Evolutionary conservation across 176 grass and related monocot genomes (phyloP), one percentile per base, ranked within the genome.

Genomic region (Aegilops speltoides): DNA sequence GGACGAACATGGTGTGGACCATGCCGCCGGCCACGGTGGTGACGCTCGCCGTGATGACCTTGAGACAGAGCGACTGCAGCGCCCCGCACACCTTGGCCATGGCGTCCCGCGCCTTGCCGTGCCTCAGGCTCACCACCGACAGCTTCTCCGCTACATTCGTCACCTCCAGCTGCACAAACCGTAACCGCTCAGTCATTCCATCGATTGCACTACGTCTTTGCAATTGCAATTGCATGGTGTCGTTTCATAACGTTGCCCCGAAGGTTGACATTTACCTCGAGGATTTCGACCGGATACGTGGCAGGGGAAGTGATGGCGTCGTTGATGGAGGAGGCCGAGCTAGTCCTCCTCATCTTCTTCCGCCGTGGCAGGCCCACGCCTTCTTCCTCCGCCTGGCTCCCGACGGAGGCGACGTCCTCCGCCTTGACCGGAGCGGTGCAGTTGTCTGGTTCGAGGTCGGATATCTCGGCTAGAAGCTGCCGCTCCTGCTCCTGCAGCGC

Each of bases 401-500:
- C 46, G 16, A 13, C 23, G 0, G 48, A 12, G 14, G 38, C 26
- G 26, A 6, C 11, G n/a, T 24, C 10, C 72, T 68, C 63, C 8
- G 24, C 0, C 71, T 82, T 59, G 33, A 59, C 31, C 2, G 19
- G 13, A 8, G 8, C 60, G 20, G 78, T 25, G 45, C 25, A 20
- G 45, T 8, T 23, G 11, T 9, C 7, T 13, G 85, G 38, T 60
- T 90, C 62, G 22, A 95, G 85, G 48, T 13, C 26, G 3, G 78
- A 68, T 14, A 93, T 50, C 38, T 95, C 89, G 8, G 77, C 76
- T n/a, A 78, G 89, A 10, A 92, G 1, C 33, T 16, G 68, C 54
- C 79, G 83, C 84, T 98, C 95, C 60, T 98, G 71, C 28, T 93
- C 88, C 81, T 98, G 91, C 20, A 97, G 89, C 17, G 82, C 19